Evolutionary conservation across 2,329 filamentous ascomycete genomes (phyloP), one percentile per base, ranked within the genome.

Genomic region (Botryotinia narcissicola): DNA sequence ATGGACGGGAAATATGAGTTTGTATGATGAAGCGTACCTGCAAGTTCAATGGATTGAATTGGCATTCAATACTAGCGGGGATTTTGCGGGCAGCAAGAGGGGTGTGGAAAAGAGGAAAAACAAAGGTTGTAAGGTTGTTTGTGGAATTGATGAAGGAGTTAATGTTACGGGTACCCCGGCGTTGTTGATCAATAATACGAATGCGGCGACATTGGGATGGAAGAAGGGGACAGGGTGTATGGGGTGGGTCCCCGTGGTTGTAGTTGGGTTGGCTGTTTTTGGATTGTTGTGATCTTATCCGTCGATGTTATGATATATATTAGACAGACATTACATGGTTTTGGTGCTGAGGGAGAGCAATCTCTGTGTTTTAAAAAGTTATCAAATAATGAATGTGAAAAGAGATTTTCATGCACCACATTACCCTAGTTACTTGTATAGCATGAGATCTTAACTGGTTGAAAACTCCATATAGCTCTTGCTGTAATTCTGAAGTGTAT

Each of bases 1-100:
- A 14, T 81, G 80, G 80, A 78, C 79, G 20, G 79, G 79, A 9
- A 78, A 79, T 51, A 80, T 81, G 80, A 74, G 61, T 32, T 16
- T 74, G 16, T 75, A 62, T 59, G 78, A 80, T 32, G 73, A 78
- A 51, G 79, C 80, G 1, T 78, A 76, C 54, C 61, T 81, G 62
- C 78, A 80, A 70, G 73, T 81, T 48, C 80, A 81, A 66, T 81
- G 78, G 77, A 80, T 81, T n/a, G 78, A 81, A 64, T 40, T 80
- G 10, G 79, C 73, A 0, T 81, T 76, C 67, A 81, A 81, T 72
- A 79, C 77, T 3, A 78, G 76, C 70, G 78, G 78, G 2, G 63
- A 75, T 1, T 76, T 76, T 70, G 74, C 37, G 10, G 74, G 75
- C 7, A 54, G n/a, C 6, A 74, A 74, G 64, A 75, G 69, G 22